Conservation (phyloP, 1,284 basidiomycete genomes). For the Ustilago shanxiensis region DNA sequence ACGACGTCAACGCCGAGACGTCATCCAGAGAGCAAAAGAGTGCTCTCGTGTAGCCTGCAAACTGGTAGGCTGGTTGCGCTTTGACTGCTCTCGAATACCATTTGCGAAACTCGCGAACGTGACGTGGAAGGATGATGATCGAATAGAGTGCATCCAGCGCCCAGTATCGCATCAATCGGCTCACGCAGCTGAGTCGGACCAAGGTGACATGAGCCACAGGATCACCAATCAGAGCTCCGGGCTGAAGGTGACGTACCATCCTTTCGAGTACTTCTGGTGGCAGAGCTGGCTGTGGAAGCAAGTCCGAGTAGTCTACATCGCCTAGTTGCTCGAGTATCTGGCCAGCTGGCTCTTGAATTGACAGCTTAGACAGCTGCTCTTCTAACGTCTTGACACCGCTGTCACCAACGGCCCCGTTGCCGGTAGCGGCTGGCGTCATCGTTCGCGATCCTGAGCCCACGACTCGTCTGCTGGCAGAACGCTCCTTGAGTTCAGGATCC, state of each 20-base stretch:
- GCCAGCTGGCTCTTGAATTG: constrained; percentile 34
- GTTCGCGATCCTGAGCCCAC: constrained; percentile 29
- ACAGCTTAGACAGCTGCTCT: constrained; percentile 15
- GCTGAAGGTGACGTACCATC: constrained; percentile 42
- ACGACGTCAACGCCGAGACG: constrained; percentile 62
- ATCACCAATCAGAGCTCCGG: constrained; percentile 53
- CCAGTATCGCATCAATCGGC: constrained; percentile 53
- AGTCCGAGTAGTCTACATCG: constrained; percentile 14
- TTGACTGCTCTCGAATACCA: constrained; percentile 61
- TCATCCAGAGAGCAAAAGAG: constrained; percentile 63
- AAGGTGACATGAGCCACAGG: constrained; percentile 46
- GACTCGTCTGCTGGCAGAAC: constrained; percentile 34
- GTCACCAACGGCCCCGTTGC: neutral
- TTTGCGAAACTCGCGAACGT: constrained; percentile 66
- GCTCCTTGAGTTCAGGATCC: constrained; percentile 33
- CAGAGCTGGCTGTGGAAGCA: constrained; percentile 47
- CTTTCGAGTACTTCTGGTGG: constrained; percentile 60
- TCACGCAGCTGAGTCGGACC: constrained; percentile 54
- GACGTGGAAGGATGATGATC: constrained; percentile 63
- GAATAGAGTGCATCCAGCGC: constrained; percentile 57
- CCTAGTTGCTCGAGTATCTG: constrained; percentile 26
- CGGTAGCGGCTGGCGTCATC: constrained; percentile 22
- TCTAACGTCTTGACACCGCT: constrained; percentile 11
- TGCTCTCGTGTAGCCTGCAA: constrained; percentile 54
- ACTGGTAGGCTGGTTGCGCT: constrained; percentile 57